A percentile compares a stretch with the other conserved stretches of the same genome.
Evolutionary conservation across 176 grass and related monocot species (phyloP).

Genomic region (Juncus effusus): DNA sequence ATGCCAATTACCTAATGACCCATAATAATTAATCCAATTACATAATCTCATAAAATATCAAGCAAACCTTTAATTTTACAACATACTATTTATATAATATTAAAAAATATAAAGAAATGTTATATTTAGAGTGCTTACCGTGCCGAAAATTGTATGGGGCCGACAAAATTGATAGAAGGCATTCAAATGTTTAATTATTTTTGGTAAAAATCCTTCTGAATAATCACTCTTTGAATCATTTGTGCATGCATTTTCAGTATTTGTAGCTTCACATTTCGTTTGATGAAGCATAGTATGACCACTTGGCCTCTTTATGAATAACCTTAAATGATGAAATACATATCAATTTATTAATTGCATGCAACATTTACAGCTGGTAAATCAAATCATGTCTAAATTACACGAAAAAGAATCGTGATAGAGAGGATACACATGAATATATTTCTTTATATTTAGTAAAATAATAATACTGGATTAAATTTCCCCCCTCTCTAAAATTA

Average conservation of each 20-base stretch:
- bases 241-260: conserved; percentile 4
- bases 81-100: neutral
- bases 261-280: conserved; percentile 4
- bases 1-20: conserved; percentile 58
- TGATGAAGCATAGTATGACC: neutral
- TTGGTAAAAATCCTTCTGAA: neutral
- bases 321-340: neutral
- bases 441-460: neutral
- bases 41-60: conserved; percentile 9
- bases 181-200: conserved; percentile 20
- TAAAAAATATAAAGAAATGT: neutral
- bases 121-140: conserved; percentile 38
- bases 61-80: neutral
- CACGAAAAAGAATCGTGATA: neutral
- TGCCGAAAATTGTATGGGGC: conserved; percentile 75
- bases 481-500: neutral
- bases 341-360: conserved; percentile 8
- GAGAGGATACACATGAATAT: neutral
- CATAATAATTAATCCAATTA: neutral
- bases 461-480: neutral
- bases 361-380: neutral
- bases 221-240: neutral
- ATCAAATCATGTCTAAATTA: neutral
- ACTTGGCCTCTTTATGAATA: conserved; percentile 2
- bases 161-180: conserved; percentile 66